These are phyloP conservation scores for Capsicum pubescens DNA, from an alignment of 257 asterid species.

Conservation along the genomic window DNA sequence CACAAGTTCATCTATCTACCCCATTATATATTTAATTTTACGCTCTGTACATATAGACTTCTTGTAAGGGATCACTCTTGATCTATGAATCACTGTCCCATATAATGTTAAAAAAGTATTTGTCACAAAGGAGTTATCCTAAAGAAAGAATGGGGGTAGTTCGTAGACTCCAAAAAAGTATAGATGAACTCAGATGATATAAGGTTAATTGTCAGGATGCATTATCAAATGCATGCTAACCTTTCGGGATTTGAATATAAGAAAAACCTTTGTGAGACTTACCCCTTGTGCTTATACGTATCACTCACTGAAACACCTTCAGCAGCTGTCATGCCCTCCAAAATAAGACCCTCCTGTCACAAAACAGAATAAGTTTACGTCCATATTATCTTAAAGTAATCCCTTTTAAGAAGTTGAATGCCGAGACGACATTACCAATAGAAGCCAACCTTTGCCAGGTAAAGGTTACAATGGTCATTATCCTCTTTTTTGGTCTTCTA, in stretches of 20 bases:
- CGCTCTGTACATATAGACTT: background rate
- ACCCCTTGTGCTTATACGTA: constrained; percentile 88
- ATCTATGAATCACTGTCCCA: background rate
- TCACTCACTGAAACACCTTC: constrained; percentile 83
- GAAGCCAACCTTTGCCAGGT: constrained; percentile 79
- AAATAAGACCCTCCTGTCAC: constrained; percentile 86
- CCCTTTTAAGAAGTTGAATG: constrained; percentile 27
- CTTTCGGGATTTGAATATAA: background rate
- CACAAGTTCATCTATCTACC: background rate
- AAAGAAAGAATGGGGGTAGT: background rate
- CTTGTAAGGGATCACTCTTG: constrained; percentile 15
- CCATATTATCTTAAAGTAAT: constrained; percentile 21
- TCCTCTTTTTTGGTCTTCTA: constrained; percentile 83
- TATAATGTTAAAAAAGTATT: background rate
- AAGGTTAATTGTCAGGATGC: background rate
- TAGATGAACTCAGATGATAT: constrained; percentile 15
- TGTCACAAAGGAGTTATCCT: background rate
- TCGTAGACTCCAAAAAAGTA: background rate
- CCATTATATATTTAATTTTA: background rate
- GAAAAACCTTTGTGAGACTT: constrained; percentile 32
- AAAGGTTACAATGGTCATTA: constrained; percentile 75
- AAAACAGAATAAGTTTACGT: constrained; percentile 32
- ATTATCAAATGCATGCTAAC: constrained; percentile 1
- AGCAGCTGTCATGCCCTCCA: constrained; percentile 89
- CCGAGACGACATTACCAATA: constrained; percentile 19